Percentiles rank a stretch among this genome's conserved stretches.
Conservation (phyloP, 2,329 filamentous ascomycete species). For the Botrytis deweyae region DNA sequence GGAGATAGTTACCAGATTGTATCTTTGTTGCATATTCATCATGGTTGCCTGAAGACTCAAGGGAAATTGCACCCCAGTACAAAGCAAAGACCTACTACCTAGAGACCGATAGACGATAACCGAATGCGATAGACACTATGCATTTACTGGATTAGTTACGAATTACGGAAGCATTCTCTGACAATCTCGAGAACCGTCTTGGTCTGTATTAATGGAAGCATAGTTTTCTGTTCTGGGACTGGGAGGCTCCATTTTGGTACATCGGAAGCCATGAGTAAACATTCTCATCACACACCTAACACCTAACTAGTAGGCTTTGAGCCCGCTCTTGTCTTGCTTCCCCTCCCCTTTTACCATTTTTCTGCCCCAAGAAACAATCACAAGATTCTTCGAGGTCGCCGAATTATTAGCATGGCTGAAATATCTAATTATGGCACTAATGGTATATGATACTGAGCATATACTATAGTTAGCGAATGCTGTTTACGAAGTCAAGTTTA, state of each 20-base stretch:
- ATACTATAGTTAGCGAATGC: neutral
- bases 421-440: slow-evolving; percentile 18
- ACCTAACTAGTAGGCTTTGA: neutral
- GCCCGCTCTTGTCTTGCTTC: neutral
- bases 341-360: neutral
- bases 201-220: neutral
- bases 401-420: neutral
- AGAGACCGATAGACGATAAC: slow-evolving; percentile 5
- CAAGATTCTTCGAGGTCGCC: slow-evolving; percentile 15
- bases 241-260: slow-evolving; percentile 6
- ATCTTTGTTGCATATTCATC: slow-evolving; percentile 1
- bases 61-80: neutral
- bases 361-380: slow-evolving; percentile 1
- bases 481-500: neutral
- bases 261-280: slow-evolving; percentile 9
- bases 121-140: neutral
- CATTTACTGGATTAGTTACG: slow-evolving; percentile 6
- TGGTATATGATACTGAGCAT: neutral
- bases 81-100: neutral
- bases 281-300: slow-evolving; percentile 3
- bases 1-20: neutral
- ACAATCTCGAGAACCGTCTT: slow-evolving; percentile 1
- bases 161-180: neutral
- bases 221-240: slow-evolving; percentile 2
- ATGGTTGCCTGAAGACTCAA: slow-evolving; percentile 19